These are phyloP conservation scores for Vaccinium macrocarpon DNA, from an alignment of 148 eudicot genomes.

Conservation along the genomic window DNA sequence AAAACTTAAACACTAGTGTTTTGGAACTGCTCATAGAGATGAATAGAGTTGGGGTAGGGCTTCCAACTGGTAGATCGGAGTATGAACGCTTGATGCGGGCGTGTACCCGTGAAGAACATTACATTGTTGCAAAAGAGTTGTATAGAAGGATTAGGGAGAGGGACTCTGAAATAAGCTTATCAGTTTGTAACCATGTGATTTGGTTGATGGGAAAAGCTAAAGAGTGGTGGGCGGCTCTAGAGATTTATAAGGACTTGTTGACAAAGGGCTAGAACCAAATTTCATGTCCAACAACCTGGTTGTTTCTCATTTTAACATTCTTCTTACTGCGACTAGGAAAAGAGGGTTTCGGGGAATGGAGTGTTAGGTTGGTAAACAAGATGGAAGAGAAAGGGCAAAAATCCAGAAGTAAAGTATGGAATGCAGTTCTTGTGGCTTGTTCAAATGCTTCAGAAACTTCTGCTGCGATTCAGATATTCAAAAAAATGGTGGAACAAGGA, in stretches of 20 bases:
- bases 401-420: constrained; percentile 86
- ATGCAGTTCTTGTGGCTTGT: constrained; percentile 89
- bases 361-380: constrained; percentile 65
- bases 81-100: constrained; percentile 88
- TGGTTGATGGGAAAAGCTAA: constrained; percentile 95
- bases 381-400: constrained; percentile 89
- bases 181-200: constrained; percentile 90
- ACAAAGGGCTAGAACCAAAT: constrained; percentile 83
- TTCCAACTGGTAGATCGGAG: constrained; percentile 49
- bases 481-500: constrained; percentile 79
- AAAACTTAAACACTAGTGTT: constrained; percentile 51
- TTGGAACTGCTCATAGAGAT: constrained; percentile 64
- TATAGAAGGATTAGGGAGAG: constrained; percentile 69
- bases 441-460: constrained; percentile 92
- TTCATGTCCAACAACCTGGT: constrained; percentile 73
- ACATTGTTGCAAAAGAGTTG: constrained; percentile 67
- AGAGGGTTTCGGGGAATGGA: constrained; percentile 95
- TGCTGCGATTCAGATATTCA: constrained; percentile 77
- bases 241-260: constrained; percentile 86
- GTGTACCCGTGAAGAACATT: constrained; percentile 80
- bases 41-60: constrained; percentile 65
- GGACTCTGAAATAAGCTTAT: too few relatives aligned
- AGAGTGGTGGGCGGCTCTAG: constrained; percentile 98
- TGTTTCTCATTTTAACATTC: constrained; percentile 71
- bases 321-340: constrained; percentile 64